These are phyloP conservation scores for Pisolithus marmoratus DNA, from an alignment of 768 basidiomycete genomes.

Conservation along the genomic window DNA sequence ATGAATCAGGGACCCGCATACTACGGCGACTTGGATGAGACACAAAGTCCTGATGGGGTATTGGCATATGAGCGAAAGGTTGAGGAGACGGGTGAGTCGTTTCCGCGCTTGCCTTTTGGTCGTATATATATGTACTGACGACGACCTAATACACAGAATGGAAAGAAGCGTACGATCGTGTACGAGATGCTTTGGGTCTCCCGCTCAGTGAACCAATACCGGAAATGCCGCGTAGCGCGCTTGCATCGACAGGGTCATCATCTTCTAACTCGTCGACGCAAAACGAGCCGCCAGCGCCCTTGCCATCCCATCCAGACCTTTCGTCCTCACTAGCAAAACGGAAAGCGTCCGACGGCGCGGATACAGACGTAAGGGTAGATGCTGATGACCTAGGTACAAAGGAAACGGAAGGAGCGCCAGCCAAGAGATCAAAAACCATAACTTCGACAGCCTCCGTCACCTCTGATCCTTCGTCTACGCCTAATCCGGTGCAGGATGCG, in stretches of 20 bases:
- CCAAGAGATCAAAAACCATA: constrained; percentile 27
- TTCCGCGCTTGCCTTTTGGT: too few species aligned
- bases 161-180: constrained; percentile 52
- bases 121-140: neutral
- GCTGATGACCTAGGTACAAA: neutral
- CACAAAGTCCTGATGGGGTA: constrained; percentile 46
- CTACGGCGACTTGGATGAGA: constrained; percentile 89
- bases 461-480: constrained; percentile 3
- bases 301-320: constrained; percentile 17
- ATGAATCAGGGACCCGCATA: constrained; percentile 82
- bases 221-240: constrained; percentile 36
- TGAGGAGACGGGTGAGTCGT: constrained; percentile 62
- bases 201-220: constrained; percentile 48
- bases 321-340: constrained; percentile 39
- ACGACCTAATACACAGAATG: constrained; percentile 43
- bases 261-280: too few species aligned
- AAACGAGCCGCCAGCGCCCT: constrained; percentile 11
- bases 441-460: constrained; percentile 3
- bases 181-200: constrained; percentile 50
- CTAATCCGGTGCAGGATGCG: constrained; percentile 1
- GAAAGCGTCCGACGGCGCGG: constrained; percentile 46
- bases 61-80: constrained; percentile 64
- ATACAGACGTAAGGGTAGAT: constrained; percentile 28
- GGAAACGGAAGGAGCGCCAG: constrained; percentile 4
- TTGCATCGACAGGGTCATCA: neutral